Base-by-base conservation (phyloP, 1,139 yeast species). In the Nakaseomyces glabratus region DNA sequence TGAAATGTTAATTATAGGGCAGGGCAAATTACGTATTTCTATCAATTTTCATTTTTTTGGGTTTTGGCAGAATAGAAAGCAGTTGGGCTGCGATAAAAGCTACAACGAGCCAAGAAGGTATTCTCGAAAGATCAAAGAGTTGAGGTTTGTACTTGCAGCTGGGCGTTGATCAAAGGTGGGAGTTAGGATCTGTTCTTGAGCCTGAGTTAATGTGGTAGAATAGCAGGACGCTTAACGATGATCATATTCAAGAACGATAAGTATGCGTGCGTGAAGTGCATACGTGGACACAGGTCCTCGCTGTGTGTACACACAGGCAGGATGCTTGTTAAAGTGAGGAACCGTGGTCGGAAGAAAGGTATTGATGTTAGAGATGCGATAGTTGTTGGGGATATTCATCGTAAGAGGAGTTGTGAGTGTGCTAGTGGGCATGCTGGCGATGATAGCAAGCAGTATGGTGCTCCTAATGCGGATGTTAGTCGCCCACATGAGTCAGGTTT, bases 261-360 rank as follows among this genome's bases (percentile, higher is more conserved):
- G 52, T 82, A 82, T 56, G 86, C 95, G n/a, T 90, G 95, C 57
- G 72, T 76, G 41, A 80, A 78, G 50, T 90, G 98, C 55, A 85
- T 90, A 25, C 66, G 96, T 29, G 97, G 97, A 14, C 98, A 90
- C 55, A 62, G 98, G 29, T 82, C 95, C 3, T 77, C 93, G 3
- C 74, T 79, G 37, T 90, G 98, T 57, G 73, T 73, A 39, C 98
- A 90, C 57, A 74, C 81, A 31, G 67, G 71, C 34, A 66, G 95
- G 33, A 86, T 93, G 22, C 63, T 88, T 24, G 75, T 85, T 14
- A 85, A 84, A 48, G 95, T 88, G n/a, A 67, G 95, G 28, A 73
- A 84, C 22, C 71, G 93, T 40, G 97, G 97, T 0, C 63, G 97
- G 34, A 96, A 95, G 2, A 45, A 55, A 2, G 45, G 58, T 2